Evolutionary conservation across 108 stramenopile genomes (phyloP).

Genomic region (Pseudonitzschia multistriata): DNA sequence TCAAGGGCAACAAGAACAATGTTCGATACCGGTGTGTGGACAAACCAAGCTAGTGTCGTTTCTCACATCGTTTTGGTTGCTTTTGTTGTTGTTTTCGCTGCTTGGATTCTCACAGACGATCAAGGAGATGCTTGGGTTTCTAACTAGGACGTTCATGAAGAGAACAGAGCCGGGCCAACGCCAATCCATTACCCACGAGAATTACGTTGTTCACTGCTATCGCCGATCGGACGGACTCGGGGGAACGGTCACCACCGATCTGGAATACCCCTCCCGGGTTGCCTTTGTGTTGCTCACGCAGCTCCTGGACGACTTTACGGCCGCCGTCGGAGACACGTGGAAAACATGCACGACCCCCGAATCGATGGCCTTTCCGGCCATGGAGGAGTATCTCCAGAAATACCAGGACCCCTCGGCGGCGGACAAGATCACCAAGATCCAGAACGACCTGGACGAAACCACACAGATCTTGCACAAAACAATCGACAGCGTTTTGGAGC

Average conservation of each 20-base stretch:
- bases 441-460: slow-evolving; percentile 98
- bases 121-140: slow-evolving; percentile 97
- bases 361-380: slow-evolving; percentile 52
- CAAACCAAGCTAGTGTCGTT: no score
- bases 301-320: slow-evolving; percentile 91
- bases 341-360: slow-evolving; percentile 60
- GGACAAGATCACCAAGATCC: slow-evolving; percentile 98
- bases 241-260: slow-evolving; percentile 91
- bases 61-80: no score
- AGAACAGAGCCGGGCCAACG: slow-evolving; percentile 97
- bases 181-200: slow-evolving; percentile 94
- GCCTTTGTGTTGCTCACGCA: slow-evolving; percentile 96
- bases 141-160: slow-evolving; percentile 97
- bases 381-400: slow-evolving; percentile 77
- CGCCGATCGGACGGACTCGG: slow-evolving; percentile 94
- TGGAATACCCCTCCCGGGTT: slow-evolving; percentile 97
- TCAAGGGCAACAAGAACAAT: no score
- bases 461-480: slow-evolving; percentile 98
- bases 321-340: slow-evolving; percentile 65
- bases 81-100: neutral
- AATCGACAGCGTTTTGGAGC: slow-evolving; percentile 95
- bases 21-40: no score
- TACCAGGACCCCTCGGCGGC: slow-evolving; percentile 93
- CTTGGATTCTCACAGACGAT: slow-evolving; percentile 54
- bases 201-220: slow-evolving; percentile 98